phyloP scores from a whole-genome alignment of 352 stramenopile genomes.

The Thalassiosira sp. region DNA sequence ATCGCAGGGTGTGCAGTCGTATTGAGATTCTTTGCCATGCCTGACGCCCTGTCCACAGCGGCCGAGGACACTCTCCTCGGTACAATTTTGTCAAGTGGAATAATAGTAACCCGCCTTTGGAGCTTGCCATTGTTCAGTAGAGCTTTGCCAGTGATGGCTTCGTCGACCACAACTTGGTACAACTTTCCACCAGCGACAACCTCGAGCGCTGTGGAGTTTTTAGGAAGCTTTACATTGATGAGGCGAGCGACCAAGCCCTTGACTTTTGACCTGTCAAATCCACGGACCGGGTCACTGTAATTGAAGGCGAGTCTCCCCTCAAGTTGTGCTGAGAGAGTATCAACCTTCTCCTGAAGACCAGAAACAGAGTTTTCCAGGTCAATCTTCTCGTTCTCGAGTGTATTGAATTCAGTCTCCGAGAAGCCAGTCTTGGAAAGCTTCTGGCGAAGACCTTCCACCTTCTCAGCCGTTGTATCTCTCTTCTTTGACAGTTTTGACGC shows the following conservation, averaged over 20 bases:
- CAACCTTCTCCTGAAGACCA: conserved; percentile 88
- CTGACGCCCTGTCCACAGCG: conserved; percentile 74
- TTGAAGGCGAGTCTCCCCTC: conserved; percentile 95
- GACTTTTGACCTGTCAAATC: conserved; percentile 94
- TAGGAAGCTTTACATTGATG: conserved; percentile 91
- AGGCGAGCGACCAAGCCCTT: conserved; percentile 97
- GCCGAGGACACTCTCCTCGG: conserved; percentile 77
- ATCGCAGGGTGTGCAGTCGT: conserved; percentile 91
- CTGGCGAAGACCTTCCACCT: conserved; percentile 50
- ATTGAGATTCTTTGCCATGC: conserved; percentile 88
- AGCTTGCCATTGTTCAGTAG: conserved; percentile 96
- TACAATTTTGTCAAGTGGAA: conserved; percentile 97
- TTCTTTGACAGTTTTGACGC: conserved; percentile 67
- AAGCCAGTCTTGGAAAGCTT: conserved; percentile 83
- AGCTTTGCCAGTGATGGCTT: conserved; percentile 96
- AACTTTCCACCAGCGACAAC: conserved; percentile 97
- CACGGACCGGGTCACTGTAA: conserved; percentile 92
- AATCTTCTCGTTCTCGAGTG: conserved; percentile 73
- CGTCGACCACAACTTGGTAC: conserved; percentile 99
- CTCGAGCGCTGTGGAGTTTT: conserved; percentile 94
- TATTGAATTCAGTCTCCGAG: conserved; percentile 63
- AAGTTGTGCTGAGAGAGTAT: conserved; percentile 91
- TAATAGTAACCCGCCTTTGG: conserved; percentile 96
- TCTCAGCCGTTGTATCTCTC: conserved; percentile 51
- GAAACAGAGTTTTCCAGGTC: conserved; percentile 75